These are phyloP conservation scores for Pyrus hybrid DNA, from an alignment of 331 rosid species.

Conservation along the genomic window DNA sequence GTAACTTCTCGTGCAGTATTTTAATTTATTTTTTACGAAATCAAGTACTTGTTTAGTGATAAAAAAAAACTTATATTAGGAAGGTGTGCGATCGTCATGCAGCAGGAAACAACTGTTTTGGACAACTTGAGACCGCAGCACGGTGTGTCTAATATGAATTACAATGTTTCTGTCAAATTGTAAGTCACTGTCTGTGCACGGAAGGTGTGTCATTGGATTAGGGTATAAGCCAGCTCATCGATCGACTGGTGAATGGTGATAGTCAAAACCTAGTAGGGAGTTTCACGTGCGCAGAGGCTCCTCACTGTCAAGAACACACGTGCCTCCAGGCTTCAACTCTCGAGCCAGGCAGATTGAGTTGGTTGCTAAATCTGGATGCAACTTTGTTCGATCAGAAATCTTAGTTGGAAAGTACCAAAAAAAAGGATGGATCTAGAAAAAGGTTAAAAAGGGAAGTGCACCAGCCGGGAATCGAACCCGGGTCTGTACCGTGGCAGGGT, in stretches of 20 bases:
- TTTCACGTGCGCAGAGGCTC: conserved; percentile 16
- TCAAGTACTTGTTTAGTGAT: not conserved
- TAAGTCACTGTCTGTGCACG: conserved; percentile 24
- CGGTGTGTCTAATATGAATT: conserved; percentile 11
- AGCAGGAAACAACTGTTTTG: conserved; percentile 12
- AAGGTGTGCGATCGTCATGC: not conserved
- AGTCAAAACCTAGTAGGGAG: conserved; percentile 4
- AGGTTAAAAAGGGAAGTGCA: not conserved
- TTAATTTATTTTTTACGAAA: not conserved
- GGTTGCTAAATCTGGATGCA: not conserved
- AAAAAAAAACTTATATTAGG: not conserved
- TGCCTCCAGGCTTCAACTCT: not conserved
- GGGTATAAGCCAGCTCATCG: conserved; percentile 30
- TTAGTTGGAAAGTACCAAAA: not conserved
- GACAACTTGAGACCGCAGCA: not conserved
- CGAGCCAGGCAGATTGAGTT: not conserved
- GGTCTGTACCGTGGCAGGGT: conserved; percentile 61
- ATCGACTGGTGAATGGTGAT: not conserved
- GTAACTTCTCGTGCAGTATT: not conserved
- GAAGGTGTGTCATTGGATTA: conserved; percentile 13
- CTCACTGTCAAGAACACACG: not conserved
- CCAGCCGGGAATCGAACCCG: conserved; percentile 77
- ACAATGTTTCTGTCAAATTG: not conserved
- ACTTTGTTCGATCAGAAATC: not conserved
- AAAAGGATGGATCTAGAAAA: not conserved